A percentile compares a stretch with the other conserved stretches of the same genome.
These are phyloP conservation scores for Gloeophyllum trabeum DNA, from an alignment of 768 basidiomycete genomes.

Conservation along the genomic window DNA sequence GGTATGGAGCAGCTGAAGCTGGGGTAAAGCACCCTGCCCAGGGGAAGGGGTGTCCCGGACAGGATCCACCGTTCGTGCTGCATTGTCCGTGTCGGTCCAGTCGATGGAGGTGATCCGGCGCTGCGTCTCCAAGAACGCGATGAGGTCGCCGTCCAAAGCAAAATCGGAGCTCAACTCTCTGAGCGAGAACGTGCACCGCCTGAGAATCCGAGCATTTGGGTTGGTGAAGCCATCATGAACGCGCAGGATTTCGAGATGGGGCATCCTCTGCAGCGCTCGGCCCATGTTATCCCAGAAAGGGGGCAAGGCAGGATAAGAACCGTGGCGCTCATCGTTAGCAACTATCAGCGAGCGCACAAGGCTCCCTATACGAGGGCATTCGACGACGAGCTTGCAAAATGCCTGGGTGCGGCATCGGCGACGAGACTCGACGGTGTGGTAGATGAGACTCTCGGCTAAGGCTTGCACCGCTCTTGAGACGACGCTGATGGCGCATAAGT, in stretches of 20 bases:
- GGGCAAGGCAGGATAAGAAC: not conserved
- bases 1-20: slow-evolving; percentile 5
- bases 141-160: slow-evolving; percentile 6
- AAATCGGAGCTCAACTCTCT: slow-evolving; percentile 9
- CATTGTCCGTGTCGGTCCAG: slow-evolving; percentile 7
- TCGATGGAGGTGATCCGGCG: slow-evolving; percentile 3
- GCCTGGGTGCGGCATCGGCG: slow-evolving; percentile 4
- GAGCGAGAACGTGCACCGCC: slow-evolving; percentile 7
- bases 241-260: slow-evolving; percentile 7
- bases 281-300: slow-evolving; percentile 8
- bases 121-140: slow-evolving; percentile 8
- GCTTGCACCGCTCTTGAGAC: slow-evolving; percentile 4
- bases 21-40: slow-evolving; percentile 3
- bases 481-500: slow-evolving; percentile 9
- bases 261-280: slow-evolving; percentile 6
- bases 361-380: slow-evolving; percentile 4
- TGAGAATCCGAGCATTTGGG: slow-evolving; percentile 8
- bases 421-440: slow-evolving; percentile 5
- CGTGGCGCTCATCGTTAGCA: slow-evolving; percentile 3
- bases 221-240: slow-evolving; percentile 5
- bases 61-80: not conserved
- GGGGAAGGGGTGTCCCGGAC: not conserved
- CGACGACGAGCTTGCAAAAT: slow-evolving; percentile 8
- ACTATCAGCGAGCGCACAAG: slow-evolving; percentile 8
- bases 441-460: slow-evolving; percentile 10